Base-by-base conservation (phyloP, 257 asterid genomes). In the Solanum piurae region DNA sequence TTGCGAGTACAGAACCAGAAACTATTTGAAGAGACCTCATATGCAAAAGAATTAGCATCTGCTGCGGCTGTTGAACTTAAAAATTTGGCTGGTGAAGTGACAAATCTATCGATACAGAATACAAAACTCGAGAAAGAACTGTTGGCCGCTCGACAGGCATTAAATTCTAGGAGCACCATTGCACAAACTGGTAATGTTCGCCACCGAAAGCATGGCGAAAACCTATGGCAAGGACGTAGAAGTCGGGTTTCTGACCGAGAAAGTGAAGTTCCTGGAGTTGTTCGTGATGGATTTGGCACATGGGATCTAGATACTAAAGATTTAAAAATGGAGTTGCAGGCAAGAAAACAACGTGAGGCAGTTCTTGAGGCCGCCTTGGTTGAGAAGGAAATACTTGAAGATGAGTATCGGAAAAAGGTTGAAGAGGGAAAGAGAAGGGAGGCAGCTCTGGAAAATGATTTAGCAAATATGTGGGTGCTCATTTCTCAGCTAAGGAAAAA, bases 391-490 rank as follows among this genome's bases (percentile, higher is more conserved):
- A 74, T 93, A 82, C 52, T 93, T 89, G 98, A 95, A 90, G 98
- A 93, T 44, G 98, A 96, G 90, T 94, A 89, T 87, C 90, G 96
- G 89, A 98, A 94, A 93, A 94, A 92, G 89, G 89, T 90, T 88
- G 98, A 95, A 83, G 99, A 94, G 90, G 92, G 95, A 10, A 96
- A 94, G 98, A 94, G 93, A 91, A 94, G 98, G 90, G 99, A 98
- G 92, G 93, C 98, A 1, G 91, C 94, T 88, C 89, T 98, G 87
- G 99, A 98, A 88, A 98, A 98, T 93, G 99, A 98, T 88, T 91
- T 98, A 88, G 98, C 99, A 58, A 98, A 98, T 86, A 98, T 98
- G 99, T 98, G 99, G 99, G 98, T 98, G 88, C 96, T 96, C 34
- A 97, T 98, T 91, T 96, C 99, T 86, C 99, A 94, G 93, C 93